Evolutionary conservation across 2,329 filamentous ascomycete species (phyloP).

Genomic region (Verticillium dahliae): DNA sequence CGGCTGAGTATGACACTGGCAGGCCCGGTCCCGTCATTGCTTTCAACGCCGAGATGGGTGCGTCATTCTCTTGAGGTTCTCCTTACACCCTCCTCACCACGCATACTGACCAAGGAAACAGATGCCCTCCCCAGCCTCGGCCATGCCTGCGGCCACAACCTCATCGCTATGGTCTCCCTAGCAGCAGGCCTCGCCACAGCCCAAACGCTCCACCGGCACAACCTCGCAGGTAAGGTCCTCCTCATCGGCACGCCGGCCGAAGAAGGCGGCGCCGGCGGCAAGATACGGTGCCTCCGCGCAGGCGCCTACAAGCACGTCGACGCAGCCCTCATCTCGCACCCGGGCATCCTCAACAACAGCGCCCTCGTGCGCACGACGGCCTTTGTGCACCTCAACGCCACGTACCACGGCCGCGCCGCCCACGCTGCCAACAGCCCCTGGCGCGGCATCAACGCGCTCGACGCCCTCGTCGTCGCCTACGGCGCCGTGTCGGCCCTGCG

Average conservation of each 20-base stretch:
- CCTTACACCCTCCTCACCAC: constrained; percentile 16
- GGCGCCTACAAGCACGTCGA: constrained; percentile 29
- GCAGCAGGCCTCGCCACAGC: constrained; percentile 39
- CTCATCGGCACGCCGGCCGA: constrained; percentile 45
- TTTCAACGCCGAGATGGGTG: constrained; percentile 43
- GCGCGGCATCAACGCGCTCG: constrained; percentile 33
- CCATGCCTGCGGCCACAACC: constrained; percentile 28
- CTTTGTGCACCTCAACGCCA: constrained; percentile 38
- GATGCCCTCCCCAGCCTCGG: constrained; percentile 27
- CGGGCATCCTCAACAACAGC: constrained; percentile 3
- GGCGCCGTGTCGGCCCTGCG: constrained; percentile 22
- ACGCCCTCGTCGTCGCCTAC: constrained; percentile 23
- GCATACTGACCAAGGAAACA: constrained; percentile 41
- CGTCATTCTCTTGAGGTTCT: constrained; percentile 28
- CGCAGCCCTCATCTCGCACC: constrained; percentile 22
- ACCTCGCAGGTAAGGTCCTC: constrained; percentile 35
- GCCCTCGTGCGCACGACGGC: constrained; percentile 30
- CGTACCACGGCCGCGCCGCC: constrained; percentile 1
- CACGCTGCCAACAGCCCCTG: constrained; percentile 32
- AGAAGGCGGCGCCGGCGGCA: constrained; percentile 43
- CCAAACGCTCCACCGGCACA: constrained; percentile 30
- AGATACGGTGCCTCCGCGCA: constrained; percentile 34
- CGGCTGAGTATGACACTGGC: constrained; percentile 30
- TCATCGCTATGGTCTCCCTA: constrained; percentile 41
- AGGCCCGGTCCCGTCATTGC: constrained; percentile 38